These are phyloP conservation scores for Phytophthora colocasiae DNA, from an alignment of 352 stramenopile genomes.

Conservation along the genomic window DNA sequence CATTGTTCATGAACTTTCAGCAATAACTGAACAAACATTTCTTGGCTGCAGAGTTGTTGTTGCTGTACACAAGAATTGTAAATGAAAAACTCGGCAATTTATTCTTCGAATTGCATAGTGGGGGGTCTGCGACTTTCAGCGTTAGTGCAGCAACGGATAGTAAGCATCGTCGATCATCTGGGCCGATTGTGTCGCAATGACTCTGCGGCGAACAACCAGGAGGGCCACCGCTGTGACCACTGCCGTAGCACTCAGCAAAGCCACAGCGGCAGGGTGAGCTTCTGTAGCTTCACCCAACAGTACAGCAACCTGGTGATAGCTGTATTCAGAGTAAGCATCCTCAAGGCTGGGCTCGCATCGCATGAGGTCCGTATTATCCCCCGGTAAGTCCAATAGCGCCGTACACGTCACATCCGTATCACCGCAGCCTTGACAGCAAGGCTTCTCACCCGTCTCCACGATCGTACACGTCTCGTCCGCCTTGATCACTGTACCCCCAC, in stretches of 20 bases:
- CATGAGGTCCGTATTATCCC: slow-evolving; percentile 40
- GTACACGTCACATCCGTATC: slow-evolving; percentile 41
- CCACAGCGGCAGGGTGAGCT: slow-evolving; percentile 38
- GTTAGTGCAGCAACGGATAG: slow-evolving; percentile 66
- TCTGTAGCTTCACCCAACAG: slow-evolving; percentile 35
- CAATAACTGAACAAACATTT: too few relatives aligned
- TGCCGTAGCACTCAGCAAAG: slow-evolving; percentile 44
- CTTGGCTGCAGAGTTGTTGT: too few relatives aligned
- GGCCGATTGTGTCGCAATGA: slow-evolving; percentile 17
- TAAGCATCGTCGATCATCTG: slow-evolving; percentile 56
- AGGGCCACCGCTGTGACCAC: slow-evolving; percentile 61
- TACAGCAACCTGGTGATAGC: slow-evolving; percentile 29
- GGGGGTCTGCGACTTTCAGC: too few relatives aligned
- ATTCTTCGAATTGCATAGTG: too few relatives aligned
- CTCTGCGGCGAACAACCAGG: slow-evolving; percentile 51
- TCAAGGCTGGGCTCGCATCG: slow-evolving; percentile 50
- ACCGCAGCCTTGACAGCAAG: slow-evolving; percentile 59
- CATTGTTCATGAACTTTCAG: too few relatives aligned
- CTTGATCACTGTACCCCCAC: slow-evolving; percentile 45
- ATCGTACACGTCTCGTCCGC: slow-evolving; percentile 30
- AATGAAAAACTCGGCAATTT: too few relatives aligned
- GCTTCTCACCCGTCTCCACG: slow-evolving; percentile 30
- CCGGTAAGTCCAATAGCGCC: slow-evolving; percentile 53
- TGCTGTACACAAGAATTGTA: too few relatives aligned
- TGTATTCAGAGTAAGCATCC: slow-evolving; percentile 21